Evolutionary conservation across 345 rosid genomes (phyloP).

Genomic region (Populus tremula): DNA sequence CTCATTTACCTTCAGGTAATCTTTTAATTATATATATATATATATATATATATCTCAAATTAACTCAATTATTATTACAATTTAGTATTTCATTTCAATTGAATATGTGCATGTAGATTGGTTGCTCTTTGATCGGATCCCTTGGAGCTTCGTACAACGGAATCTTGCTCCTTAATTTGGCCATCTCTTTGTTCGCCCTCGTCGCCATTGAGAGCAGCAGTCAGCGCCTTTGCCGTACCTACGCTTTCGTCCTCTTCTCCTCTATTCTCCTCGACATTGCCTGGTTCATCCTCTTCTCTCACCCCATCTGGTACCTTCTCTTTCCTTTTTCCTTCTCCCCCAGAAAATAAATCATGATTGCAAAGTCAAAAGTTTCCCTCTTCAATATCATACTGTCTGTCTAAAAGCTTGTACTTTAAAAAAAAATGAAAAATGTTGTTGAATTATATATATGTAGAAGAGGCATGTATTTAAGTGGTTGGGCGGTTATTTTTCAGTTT

Average conservation of each 20-base stretch:
- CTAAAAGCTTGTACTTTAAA: no score
- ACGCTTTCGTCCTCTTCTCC: conserved; percentile 70
- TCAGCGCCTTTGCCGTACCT: conserved; percentile 74
- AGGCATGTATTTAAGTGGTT: no score
- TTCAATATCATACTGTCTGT: no score
- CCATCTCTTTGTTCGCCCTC: conserved; percentile 75
- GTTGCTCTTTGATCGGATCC: conserved; percentile 82
- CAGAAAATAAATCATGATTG: no score
- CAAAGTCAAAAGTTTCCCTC: no score
- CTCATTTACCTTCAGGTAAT: conserved; percentile 78
- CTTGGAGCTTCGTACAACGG: conserved; percentile 89
- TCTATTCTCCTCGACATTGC: conserved; percentile 26
- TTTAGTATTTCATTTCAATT: no score
- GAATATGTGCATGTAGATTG: conserved; percentile 37
- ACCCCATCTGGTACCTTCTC: conserved; percentile 43
- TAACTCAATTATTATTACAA: no score
- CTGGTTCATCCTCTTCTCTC: conserved; percentile 33
- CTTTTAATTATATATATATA: neutral
- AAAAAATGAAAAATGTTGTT: no score
- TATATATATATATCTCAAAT: no score
- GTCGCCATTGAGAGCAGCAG: conserved; percentile 86
- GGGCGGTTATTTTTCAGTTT: no score
- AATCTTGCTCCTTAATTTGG: conserved; percentile 60
- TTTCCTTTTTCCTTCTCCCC: no score
- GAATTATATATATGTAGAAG: no score